phyloP scores from a whole-genome alignment of 2,329 filamentous ascomycete genomes.

The Cladosporium oxysporum region DNA sequence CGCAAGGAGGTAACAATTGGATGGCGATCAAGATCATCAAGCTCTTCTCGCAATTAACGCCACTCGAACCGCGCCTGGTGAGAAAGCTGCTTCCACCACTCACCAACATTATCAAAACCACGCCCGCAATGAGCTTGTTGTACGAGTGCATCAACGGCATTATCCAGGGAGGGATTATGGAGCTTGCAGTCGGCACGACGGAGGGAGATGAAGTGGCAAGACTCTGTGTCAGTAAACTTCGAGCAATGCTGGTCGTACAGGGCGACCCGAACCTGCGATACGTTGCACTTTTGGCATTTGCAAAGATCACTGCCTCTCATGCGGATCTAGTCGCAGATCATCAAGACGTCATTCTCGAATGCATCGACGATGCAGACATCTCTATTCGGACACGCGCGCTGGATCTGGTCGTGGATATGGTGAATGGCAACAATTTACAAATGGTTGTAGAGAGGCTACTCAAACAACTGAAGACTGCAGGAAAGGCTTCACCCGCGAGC shows the following conservation, averaged over 20 bases:
- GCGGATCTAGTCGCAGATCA: slow-evolving; percentile 86
- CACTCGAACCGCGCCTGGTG: slow-evolving; percentile 85
- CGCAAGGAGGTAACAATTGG: slow-evolving; percentile 95
- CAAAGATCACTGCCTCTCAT: slow-evolving; percentile 88
- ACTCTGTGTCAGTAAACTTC: slow-evolving; percentile 87
- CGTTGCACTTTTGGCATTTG: slow-evolving; percentile 90
- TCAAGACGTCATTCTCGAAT: slow-evolving; percentile 94
- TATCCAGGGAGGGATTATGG: slow-evolving; percentile 92
- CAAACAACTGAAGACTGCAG: slow-evolving; percentile 73
- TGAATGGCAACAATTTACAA: slow-evolving; percentile 80
- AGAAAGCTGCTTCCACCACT: slow-evolving; percentile 89
- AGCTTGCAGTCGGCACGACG: slow-evolving; percentile 73
- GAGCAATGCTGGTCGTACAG: slow-evolving; percentile 91
- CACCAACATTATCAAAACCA: slow-evolving; percentile 90
- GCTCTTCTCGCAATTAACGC: slow-evolving; percentile 91
- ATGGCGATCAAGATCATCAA: slow-evolving; percentile 99
- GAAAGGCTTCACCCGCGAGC: slow-evolving; percentile 53
- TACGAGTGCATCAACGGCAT: slow-evolving; percentile 99
- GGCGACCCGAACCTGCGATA: slow-evolving; percentile 97
- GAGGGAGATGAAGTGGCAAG: slow-evolving; percentile 90
- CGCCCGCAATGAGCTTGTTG: slow-evolving; percentile 93
- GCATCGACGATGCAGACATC: slow-evolving; percentile 92
- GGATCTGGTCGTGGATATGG: slow-evolving; percentile 91
- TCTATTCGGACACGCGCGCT: slow-evolving; percentile 92
- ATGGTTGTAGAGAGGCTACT: slow-evolving; percentile 84